Conservation (phyloP, 495 filamentous ascomycete genomes). For the Pyrenula massariospora region DNA sequence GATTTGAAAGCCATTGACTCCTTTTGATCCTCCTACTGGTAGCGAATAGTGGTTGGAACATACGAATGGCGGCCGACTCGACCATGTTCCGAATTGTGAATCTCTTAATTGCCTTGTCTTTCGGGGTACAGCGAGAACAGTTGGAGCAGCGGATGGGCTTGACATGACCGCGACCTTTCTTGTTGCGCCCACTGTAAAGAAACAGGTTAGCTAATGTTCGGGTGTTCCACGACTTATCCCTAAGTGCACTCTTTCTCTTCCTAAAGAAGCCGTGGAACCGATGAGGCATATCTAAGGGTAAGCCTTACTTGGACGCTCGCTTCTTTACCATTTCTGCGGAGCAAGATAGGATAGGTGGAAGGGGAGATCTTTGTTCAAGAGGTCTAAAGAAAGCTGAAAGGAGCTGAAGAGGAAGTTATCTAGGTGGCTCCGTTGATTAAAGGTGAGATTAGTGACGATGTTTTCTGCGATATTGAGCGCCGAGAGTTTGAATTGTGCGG, state of each 20-base stretch:
- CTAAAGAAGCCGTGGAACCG: background rate
- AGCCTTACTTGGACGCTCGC: conserved; percentile 86
- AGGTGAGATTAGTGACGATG: too few species aligned
- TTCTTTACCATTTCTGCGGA: conserved; percentile 98
- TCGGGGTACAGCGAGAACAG: conserved; percentile 98
- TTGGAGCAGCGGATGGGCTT: conserved; percentile 99
- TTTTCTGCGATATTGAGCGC: background rate
- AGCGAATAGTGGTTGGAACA: conserved; percentile 31
- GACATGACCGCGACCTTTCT: conserved; percentile 98
- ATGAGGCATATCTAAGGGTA: conserved; percentile 3
- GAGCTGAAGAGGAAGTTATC: too few species aligned
- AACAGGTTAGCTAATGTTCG: conserved; percentile 14
- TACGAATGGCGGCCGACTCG: conserved; percentile 98
- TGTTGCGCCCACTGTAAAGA: conserved; percentile 82
- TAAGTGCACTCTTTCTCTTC: background rate
- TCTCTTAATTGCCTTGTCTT: conserved; percentile 99
- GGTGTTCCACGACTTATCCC: conserved; percentile 4
- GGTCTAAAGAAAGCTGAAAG: too few species aligned
- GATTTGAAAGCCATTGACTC: too few species aligned
- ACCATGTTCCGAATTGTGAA: conserved; percentile 99
- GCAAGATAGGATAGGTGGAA: conserved; percentile 19
- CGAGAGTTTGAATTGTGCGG: background rate
- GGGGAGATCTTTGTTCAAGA: too few species aligned
- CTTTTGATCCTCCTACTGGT: too few species aligned
- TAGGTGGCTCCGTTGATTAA: too few species aligned